These are phyloP conservation scores for Urochloa ruziziensis DNA, from an alignment of 176 grass and related monocot species.

Conservation along the genomic window DNA sequence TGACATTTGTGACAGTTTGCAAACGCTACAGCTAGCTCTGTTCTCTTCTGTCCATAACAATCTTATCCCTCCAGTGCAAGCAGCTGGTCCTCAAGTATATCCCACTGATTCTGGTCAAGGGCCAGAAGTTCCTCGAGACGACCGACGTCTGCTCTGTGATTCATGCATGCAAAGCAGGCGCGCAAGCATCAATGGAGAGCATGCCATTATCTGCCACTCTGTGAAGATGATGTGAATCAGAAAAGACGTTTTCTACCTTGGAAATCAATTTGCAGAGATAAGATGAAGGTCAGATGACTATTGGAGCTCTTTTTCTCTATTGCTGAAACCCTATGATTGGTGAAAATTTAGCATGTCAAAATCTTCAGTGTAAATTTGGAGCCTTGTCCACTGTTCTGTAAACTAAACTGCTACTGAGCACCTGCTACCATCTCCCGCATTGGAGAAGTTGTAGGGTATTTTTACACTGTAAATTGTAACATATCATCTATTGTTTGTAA, in stretches of 20 bases:
- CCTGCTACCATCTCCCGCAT: not conserved
- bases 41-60: not conserved
- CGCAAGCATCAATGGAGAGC: constrained; percentile 16
- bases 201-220: constrained; percentile 13
- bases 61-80: constrained; percentile 50
- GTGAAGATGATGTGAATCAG: constrained; percentile 25
- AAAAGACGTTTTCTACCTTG: not conserved
- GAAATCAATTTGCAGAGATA: not conserved
- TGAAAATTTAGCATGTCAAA: not conserved
- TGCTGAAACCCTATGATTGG: not conserved
- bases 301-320: not conserved
- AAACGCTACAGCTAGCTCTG: not conserved
- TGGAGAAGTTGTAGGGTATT: not conserved
- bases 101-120: constrained; percentile 47
- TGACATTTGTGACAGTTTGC: not conserved
- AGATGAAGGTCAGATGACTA: not conserved
- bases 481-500: not conserved
- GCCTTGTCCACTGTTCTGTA: not conserved
- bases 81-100: constrained; percentile 45
- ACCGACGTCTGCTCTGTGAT: constrained; percentile 56
- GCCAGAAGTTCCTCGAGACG: constrained; percentile 51
- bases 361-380: constrained; percentile 13
- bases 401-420: not conserved
- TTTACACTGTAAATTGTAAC: not conserved
- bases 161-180: constrained; percentile 56